Base-by-base conservation (phyloP, 1,284 basidiomycete genomes). In the Amylostereum chailletii region DNA sequence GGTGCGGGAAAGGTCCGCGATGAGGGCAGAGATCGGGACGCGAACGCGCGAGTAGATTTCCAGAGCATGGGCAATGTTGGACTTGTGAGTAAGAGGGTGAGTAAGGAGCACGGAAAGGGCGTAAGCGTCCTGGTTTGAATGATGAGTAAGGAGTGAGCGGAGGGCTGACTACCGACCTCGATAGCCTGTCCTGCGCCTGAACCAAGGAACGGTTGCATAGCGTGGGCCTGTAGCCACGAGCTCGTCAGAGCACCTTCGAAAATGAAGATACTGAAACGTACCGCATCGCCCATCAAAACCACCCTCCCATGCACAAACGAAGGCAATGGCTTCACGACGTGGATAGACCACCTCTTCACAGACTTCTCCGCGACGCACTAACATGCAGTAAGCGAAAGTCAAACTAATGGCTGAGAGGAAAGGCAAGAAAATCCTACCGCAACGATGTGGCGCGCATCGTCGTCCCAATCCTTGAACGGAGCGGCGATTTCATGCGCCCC, bases 151-250 rank as follows among this genome's bases (percentile, higher is more conserved):
- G 7, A 7, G 47, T 37, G 29, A 30, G 33, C 39, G 19, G 19
- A 19, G 19, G 19, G 19, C 19, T 19, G 37, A 27, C 33, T 46
- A 34, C 45, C 59, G 47, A 76, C 77, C 64, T 80, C 78, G 38
- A 80, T 69, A 5, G 76, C 68, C 55, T 78, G 75, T 2, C 76
- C 76, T 0, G 75, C 76, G n/a, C 78, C 77, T 1, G 75, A 61
- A 1, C 77, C 77, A 46, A 77, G 74, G 64, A 73, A 74, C 0
- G 78, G 76, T 52, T 68, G 62, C 72, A 76, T 76, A 1, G 70
- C 75, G 48, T 80, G 77, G 26, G 78, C 77, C 68, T 69, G 34
- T 34, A 27, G 19, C 19, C n/a, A 37, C 4, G 36, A n/a, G 19
- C 19, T 19, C 19, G 19, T 19, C 19, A 19, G 19, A 19, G 19